Evolutionary conservation across 2,329 filamentous ascomycete genomes (phyloP), one percentile per base, ranked within the genome.

Genomic region (Botrytis fragariae): DNA sequence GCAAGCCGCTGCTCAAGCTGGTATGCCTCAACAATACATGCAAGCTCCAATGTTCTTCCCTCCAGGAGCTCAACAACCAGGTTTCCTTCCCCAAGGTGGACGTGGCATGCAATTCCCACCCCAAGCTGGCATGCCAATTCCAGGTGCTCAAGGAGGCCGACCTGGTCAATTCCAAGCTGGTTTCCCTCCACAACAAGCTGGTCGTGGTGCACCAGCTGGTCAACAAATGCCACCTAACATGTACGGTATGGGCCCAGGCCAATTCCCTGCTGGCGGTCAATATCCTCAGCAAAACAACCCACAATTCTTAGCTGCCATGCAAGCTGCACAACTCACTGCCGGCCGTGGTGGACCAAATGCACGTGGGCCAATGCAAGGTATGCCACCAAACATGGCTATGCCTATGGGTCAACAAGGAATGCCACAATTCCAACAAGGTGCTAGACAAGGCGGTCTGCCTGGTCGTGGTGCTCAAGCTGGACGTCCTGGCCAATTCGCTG

Each of bases 1-100:
- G 87, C 96, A 99, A 85, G 94, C 94, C 78, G 94, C 95, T 78
- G 94, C 95, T 77, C 93, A 92, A 77, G 94, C 93, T 71, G 94
- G 93, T 80, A 94, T 97, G 89, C 92, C 93, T 78, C 92, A 92
- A 85, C 92, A 92, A 82, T 94, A 88, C 88, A 95, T 97, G 88
- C 93, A 93, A 83, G 91, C 93, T 74, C 91, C 93, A 77, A 94
- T 98, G 86, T 98, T 96, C 88, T 97, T 97, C 83, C 92, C 91
- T 76, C 92, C 93, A 77, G 93, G 93, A 70, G 51, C 71, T 42
- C 90, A 94, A 84, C 90, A 94, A 86, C 90, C 91, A 76, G 87
- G 87, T 74, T 92, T 91, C 86, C 86, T 91, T 77, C 89, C 88
- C 62, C 81, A 88, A 80, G 88, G 86, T 74, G 88, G 90, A 73